Base-by-base conservation (phyloP, 2,329 filamentous ascomycete species). In the Taxawa tesnikishii region DNA sequence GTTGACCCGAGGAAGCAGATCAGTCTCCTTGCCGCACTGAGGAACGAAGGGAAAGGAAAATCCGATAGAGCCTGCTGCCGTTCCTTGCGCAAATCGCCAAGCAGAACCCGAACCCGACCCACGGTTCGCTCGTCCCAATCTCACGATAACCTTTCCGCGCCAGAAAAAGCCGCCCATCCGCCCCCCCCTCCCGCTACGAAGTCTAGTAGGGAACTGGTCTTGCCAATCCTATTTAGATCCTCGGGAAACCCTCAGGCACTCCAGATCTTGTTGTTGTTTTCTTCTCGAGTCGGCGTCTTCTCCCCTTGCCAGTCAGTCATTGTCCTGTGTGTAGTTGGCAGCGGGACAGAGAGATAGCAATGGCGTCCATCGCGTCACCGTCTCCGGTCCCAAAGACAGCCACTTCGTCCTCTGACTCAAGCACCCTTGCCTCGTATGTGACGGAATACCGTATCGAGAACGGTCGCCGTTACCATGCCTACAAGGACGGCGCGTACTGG, bases 381-480 rank as follows among this genome's bases (percentile, higher is more conserved):
- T 15, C 32, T 15, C 27, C 27, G 32, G 25, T 19, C 29, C 26
- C 10, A 27, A 26, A 9, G 29, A 29, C 32, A 27, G 25, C 13
- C 21, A 19, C 19, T 25, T 17, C 27, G 21, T 19, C 17, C 26
- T 29, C 12, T 26, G 32, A 29, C 16, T 28, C 32, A 6, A 32
- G 34, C 30, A 38, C 35, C 5, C 24, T 40, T 21, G 35, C 35
- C 15, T 33, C 19, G 6, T 35, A 34, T 23, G 33, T 40, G 6
- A 38, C 32, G 5, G 31, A 38, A n/a, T 44, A 49, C 34, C 38
- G 40, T 14, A 44, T 36, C 29, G 53, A 56, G 38, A 52, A 56
- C 38, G 53, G 51, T 6, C 44, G 53, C 26, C 47, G 50, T 5
- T 55, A 55, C 29, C 51, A 55, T 42, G 47, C 49, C 10, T 54